Evolutionary conservation across 2,329 filamentous ascomycete genomes (phyloP), one percentile per base, ranked within the genome.

Genomic region (Fusarium sp.): DNA sequence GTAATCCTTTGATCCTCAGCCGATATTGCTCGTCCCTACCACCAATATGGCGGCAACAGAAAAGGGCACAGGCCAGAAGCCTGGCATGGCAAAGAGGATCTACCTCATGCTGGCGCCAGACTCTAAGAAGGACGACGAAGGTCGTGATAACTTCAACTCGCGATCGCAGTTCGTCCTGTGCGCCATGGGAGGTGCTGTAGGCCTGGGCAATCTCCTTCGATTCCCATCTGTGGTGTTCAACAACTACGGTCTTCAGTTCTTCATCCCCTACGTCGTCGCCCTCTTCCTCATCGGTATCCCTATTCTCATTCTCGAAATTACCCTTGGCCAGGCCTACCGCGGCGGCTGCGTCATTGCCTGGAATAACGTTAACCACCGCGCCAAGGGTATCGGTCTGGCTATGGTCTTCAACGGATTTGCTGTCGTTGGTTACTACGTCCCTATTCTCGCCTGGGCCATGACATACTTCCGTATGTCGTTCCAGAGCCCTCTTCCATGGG

Each of bases 241-340:
- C 71, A 86, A 86, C 67, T 80, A 84, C 46, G 85, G 85, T 10
- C 76, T 86, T 1, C 85, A 87, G 60, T 87, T 83, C 82, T 87
- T 86, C 69, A 82, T 86, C 19, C 85, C 84, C 0, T 86, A 86
- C 57, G 62, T 85, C 12, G 73, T 86, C 9, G 82, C 84, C 0
- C 39, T 68, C 11, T 69, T 68, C n/a, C 52, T 68, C 3, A 51
- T 87, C 38, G 85, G 84, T 14, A 86, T 87, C 19, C 85, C 85
- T 0, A 79, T 82, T 0, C 77, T 87, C 11, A 79, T 85, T 7
- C 79, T 87, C 23, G 83, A 87, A 62, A 84, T 86, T 48, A 90
- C 89, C 34, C 91, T 91, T 32, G 92, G 92, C 47, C 91, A 86
- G 58, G 83, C 83, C 1, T 86, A 86, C 64, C 83, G 84, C 4